Evolutionary conservation across 306 rosid species (phyloP).

Genomic region (Albizia julibrissin): DNA sequence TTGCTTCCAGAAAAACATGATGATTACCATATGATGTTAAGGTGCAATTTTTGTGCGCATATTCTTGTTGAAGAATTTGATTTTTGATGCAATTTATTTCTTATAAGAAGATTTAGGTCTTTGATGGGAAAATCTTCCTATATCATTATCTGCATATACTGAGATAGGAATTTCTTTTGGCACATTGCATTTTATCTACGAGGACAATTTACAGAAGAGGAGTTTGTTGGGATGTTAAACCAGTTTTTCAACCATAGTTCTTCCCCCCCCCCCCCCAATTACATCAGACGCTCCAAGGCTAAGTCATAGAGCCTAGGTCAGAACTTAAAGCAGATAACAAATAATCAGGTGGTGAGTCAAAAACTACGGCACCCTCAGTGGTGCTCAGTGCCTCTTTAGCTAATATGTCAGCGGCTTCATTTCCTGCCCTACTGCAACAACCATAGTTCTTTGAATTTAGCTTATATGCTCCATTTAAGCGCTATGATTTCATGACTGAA

Average conservation of each 20-base stretch:
- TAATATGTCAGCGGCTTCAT: too few relatives aligned
- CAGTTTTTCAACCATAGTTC: neutral
- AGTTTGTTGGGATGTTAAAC: neutral
- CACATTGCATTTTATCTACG: neutral
- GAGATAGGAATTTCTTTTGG: neutral
- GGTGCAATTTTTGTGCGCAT: constrained; percentile 43
- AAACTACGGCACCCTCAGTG: too few relatives aligned
- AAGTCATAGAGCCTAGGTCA: too few relatives aligned
- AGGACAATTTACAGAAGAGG: neutral
- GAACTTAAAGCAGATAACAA: too few relatives aligned
- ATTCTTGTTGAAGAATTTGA: neutral
- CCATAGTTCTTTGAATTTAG: neutral
- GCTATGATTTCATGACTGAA: neutral
- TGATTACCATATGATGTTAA: constrained; percentile 91
- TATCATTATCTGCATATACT: neutral
- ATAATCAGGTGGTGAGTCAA: too few relatives aligned
- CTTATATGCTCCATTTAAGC: neutral
- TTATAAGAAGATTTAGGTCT: neutral
- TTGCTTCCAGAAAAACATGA: constrained; percentile 79
- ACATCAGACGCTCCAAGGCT: too few relatives aligned
- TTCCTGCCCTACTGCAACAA: neutral
- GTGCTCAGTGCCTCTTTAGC: too few relatives aligned
- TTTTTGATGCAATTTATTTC: neutral
- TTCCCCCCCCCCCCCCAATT: neutral
- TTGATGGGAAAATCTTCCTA: neutral